phyloP scores from a whole-genome alignment of 2,329 filamentous ascomycete species.

The Fonsecaea erecta region DNA sequence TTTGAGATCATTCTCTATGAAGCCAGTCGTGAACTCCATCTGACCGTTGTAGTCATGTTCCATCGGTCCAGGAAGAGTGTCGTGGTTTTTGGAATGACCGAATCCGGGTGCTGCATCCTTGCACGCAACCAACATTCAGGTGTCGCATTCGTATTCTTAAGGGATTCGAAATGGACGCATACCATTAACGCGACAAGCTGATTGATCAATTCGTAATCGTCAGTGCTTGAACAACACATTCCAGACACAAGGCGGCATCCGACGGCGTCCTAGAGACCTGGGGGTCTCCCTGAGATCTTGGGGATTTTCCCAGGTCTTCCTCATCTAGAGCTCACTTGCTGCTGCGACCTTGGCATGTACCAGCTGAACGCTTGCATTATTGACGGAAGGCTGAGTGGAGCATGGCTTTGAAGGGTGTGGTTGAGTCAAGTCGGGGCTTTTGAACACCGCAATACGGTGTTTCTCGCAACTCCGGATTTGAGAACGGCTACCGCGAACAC shows the following conservation, averaged over 20 bases:
- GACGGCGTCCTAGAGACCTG: not conserved
- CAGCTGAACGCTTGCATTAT: not conserved
- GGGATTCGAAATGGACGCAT: too few relatives aligned
- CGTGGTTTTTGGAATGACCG: too few relatives aligned
- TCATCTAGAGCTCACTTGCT: not conserved
- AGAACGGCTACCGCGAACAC: not conserved
- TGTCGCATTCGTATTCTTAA: not conserved
- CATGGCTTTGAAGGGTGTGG: not conserved
- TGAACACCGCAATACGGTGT: not conserved
- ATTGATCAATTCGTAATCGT: too few relatives aligned
- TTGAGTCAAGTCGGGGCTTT: not conserved
- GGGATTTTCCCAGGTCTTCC: not conserved
- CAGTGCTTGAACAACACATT: too few relatives aligned
- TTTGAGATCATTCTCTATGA: not conserved
- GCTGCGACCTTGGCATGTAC: not conserved
- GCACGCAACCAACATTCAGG: not conserved
- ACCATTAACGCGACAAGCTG: too few relatives aligned
- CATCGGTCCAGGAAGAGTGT: too few relatives aligned
- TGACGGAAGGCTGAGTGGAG: not conserved
- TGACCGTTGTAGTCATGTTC: too few relatives aligned
- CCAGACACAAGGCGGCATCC: too few relatives aligned
- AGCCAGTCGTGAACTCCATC: not conserved
- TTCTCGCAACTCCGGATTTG: not conserved
- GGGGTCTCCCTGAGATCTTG: not conserved
- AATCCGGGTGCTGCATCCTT: too few relatives aligned